A percentile compares a stretch with the other conserved stretches of the same genome.
Evolutionary conservation across 2,329 filamentous ascomycete species (phyloP).

Genomic region (Scytalidium lignicola): DNA sequence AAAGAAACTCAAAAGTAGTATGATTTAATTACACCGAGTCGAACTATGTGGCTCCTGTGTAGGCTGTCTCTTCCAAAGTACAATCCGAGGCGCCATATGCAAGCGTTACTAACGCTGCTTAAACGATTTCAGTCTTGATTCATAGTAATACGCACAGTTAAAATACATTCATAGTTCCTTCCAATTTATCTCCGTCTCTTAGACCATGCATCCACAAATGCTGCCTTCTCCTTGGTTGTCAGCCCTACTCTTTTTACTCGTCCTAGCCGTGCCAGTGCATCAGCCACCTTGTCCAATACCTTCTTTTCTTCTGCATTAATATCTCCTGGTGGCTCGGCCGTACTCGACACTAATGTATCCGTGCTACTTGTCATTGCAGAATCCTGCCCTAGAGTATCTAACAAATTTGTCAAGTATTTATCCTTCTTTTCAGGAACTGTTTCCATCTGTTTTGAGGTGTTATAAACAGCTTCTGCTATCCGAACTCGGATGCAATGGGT

Average conservation of each 20-base stretch:
- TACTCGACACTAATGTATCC: constrained; percentile 22
- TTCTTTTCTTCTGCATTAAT: constrained; percentile 53
- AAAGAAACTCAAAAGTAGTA: no score
- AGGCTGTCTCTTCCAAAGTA: no score
- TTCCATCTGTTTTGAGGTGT: constrained; percentile 34
- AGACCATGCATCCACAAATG: constrained; percentile 71
- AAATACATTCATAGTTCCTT: neutral
- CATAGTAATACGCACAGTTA: neutral
- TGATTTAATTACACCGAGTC: no score
- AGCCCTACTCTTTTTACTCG: constrained; percentile 85
- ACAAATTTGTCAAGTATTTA: constrained; percentile 27
- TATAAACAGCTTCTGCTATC: constrained; percentile 71
- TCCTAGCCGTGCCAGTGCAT: constrained; percentile 80
- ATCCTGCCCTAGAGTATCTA: constrained; percentile 22
- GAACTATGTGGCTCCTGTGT: no score
- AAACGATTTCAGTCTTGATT: no score
- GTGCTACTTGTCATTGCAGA: constrained; percentile 24
- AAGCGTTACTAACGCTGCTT: no score
- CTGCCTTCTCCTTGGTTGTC: constrained; percentile 74
- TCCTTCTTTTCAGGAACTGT: constrained; percentile 22
- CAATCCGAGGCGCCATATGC: no score
- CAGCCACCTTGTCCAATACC: constrained; percentile 73
- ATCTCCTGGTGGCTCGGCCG: constrained; percentile 19
- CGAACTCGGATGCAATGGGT: constrained; percentile 88
- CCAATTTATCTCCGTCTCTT: constrained; percentile 29